These are phyloP conservation scores for Backusella westeae DNA, from an alignment of 192 early-diverging fungal species.

Conservation along the genomic window DNA sequence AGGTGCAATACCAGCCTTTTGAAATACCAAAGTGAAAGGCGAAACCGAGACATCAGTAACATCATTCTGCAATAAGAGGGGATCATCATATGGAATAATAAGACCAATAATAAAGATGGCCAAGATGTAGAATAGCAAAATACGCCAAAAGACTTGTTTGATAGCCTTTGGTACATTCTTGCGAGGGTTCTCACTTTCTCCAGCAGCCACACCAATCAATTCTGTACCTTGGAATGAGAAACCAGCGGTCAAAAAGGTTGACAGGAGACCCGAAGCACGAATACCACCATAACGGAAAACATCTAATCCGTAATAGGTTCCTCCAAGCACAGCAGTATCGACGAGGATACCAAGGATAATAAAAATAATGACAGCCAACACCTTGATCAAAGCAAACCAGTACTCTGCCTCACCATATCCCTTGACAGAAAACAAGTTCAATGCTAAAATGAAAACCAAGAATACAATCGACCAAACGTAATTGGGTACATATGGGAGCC, in stretches of 20 bases:
- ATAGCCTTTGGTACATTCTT: slow-evolving; percentile 75
- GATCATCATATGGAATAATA: slow-evolving; percentile 61
- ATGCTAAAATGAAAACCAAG: slow-evolving; percentile 59
- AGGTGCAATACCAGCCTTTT: slow-evolving; percentile 49
- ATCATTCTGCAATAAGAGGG: slow-evolving; percentile 40
- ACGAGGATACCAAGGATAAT: slow-evolving; percentile 79
- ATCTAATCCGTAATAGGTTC: slow-evolving; percentile 55
- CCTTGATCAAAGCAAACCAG: slow-evolving; percentile 81
- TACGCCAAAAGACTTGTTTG: slow-evolving; percentile 75
- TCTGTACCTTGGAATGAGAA: slow-evolving; percentile 92
- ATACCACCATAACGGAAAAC: slow-evolving; percentile 62
- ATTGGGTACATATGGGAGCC: slow-evolving; percentile 35
- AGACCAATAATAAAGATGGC: slow-evolving; percentile 70
- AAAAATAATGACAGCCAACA: slow-evolving; percentile 82
- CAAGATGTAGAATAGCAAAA: slow-evolving; percentile 66
- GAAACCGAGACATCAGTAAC: slow-evolving; percentile 45
- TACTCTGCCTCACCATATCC: slow-evolving; percentile 92
- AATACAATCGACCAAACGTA: slow-evolving; percentile 52
- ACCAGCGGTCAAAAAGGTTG: slow-evolving; percentile 71
- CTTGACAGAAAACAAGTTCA: slow-evolving; percentile 73
- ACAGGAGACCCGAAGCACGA: slow-evolving; percentile 49
- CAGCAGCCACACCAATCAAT: slow-evolving; percentile 88
- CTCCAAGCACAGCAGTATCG: slow-evolving; percentile 63
- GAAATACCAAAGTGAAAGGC: slow-evolving; percentile 69
- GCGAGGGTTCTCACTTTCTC: slow-evolving; percentile 75